Base-by-base conservation (phyloP, 2,329 filamentous ascomycete species). In the Neofusicoccum ribis region DNA sequence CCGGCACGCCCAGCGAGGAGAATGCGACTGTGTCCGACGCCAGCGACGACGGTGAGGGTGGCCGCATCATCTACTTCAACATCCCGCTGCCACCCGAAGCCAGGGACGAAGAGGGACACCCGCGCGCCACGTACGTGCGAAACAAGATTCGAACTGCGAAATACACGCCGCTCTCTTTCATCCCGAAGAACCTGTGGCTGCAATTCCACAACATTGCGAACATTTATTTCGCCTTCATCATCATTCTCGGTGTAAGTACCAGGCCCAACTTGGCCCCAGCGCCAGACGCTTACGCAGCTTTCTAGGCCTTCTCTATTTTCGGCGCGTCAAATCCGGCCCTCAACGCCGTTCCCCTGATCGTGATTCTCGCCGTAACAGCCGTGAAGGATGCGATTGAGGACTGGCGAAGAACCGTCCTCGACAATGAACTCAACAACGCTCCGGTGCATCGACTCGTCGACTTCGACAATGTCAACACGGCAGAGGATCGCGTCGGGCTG, bases 181-280 rank as follows among this genome's bases (percentile, higher is more conserved):
- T 99, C 34, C 95, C 95, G 14, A 98, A 98, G 82, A 98, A 99
- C 79, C 76, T 99, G 74, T 99, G 90, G 88, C 92, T 96, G 69
- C 96, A 99, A 79, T 98, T 99, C 76, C 94, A 99, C 80, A 98
- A 98, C 75, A 90, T 99, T 73, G 95, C 95, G 74, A 99, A 99
- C 78, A 90, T 98, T 63, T 99, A 98, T 81, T 99, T 99, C 85
- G 84, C 98, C 71, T 97, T 98, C 80, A 86, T 94, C 72, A 93
- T 97, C 76, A 96, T 99, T 74, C 86, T 99, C 67, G 89, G 90
- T 73, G 95, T 98, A 89, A 84, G 93, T 85, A 20, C 23, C 23
- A 36, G 27, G 41, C 20, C n/a, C 27, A 23, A 36, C 14, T 37
- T 34, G n/a, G 51, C 36, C 62, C 43, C 27, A 63, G 51, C 49